phyloP scores from a whole-genome alignment of 495 filamentous ascomycete species.

The Penicillium chermesinum region DNA sequence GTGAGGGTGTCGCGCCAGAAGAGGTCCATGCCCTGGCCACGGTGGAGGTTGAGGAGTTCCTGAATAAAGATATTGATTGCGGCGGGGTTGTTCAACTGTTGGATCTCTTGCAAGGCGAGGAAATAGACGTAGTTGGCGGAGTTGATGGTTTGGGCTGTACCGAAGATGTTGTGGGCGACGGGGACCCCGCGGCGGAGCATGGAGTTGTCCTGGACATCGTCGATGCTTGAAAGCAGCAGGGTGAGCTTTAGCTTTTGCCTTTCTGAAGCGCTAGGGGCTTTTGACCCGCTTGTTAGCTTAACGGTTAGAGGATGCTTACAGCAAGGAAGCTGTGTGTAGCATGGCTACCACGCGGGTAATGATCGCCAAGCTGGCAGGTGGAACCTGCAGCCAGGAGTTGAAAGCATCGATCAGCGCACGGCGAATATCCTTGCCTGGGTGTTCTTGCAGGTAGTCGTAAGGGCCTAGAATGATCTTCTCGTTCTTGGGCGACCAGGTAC shows the following conservation, averaged over 20 bases:
- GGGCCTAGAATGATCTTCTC: conserved; percentile 78
- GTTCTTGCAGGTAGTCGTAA: conserved; percentile 77
- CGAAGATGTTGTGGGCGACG: conserved; percentile 92
- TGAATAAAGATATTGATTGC: conserved; percentile 77
- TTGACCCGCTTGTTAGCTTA: neutral
- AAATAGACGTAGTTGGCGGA: conserved; percentile 98
- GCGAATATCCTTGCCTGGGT: conserved; percentile 91
- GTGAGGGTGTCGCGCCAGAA: conserved; percentile 94
- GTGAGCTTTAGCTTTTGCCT: neutral
- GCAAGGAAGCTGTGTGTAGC: conserved; percentile 88
- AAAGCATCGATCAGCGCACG: conserved; percentile 83
- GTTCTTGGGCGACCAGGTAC: conserved; percentile 64
- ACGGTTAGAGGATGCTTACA: conserved; percentile 40
- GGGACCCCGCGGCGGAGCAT: conserved; percentile 80
- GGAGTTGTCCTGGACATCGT: conserved; percentile 87
- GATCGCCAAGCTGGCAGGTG: conserved; percentile 65
- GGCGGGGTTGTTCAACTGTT: conserved; percentile 65
- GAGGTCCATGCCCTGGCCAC: conserved; percentile 95
- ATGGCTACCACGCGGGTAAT: conserved; percentile 87
- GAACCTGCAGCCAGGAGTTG: conserved; percentile 84
- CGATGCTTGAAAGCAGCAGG: conserved; percentile 50
- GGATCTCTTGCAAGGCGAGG: conserved; percentile 73
- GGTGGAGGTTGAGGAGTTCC: conserved; percentile 88
- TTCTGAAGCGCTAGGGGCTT: neutral
- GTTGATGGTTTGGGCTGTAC: conserved; percentile 94